A percentile compares a stretch with the other conserved stretches of the same genome.
Conservation (phyloP, 2,329 filamentous ascomycete species). For the Ophiostoma piceae region DNA sequence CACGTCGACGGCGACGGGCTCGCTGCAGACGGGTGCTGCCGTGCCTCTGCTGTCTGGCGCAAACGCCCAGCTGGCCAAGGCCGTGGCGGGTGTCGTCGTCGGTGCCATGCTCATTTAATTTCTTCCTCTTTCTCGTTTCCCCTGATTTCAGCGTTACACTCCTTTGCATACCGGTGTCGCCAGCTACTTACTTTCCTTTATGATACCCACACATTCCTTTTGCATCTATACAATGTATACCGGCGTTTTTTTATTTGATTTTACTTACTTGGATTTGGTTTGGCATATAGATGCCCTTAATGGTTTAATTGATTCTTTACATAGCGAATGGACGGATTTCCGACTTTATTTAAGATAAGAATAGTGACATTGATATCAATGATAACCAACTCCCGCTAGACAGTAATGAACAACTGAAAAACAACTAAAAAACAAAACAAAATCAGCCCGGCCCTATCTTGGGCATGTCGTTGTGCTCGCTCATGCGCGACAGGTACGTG, state of each 20-base stretch:
- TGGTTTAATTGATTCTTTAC: background rate
- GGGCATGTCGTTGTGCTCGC: conserved; percentile 96
- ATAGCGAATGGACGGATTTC: background rate
- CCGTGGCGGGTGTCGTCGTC: conserved; percentile 26
- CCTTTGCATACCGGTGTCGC: conserved; percentile 12
- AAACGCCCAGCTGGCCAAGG: conserved; percentile 23
- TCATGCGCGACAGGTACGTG: conserved; percentile 82
- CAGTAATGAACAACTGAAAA: background rate
- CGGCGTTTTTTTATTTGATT: conserved; percentile 20
- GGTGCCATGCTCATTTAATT: conserved; percentile 27
- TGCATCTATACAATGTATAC: conserved; percentile 24
- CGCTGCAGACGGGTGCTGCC: conserved; percentile 33
- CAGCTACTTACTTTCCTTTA: conserved; percentile 15
- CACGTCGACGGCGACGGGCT: conserved; percentile 34
- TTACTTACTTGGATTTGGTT: background rate
- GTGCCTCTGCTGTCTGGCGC: conserved; percentile 13
- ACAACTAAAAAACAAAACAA: too few species aligned
- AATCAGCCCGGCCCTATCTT: conserved; percentile 56
- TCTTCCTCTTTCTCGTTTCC: background rate
- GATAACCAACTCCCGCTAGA: background rate
- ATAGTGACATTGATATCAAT: background rate
- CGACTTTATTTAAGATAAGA: background rate
- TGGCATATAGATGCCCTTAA: background rate
- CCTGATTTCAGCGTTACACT: conserved; percentile 9
- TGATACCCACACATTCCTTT: conserved; percentile 26